Conservation (phyloP, 1,139 yeast species). For the Candida anutae region DNA sequence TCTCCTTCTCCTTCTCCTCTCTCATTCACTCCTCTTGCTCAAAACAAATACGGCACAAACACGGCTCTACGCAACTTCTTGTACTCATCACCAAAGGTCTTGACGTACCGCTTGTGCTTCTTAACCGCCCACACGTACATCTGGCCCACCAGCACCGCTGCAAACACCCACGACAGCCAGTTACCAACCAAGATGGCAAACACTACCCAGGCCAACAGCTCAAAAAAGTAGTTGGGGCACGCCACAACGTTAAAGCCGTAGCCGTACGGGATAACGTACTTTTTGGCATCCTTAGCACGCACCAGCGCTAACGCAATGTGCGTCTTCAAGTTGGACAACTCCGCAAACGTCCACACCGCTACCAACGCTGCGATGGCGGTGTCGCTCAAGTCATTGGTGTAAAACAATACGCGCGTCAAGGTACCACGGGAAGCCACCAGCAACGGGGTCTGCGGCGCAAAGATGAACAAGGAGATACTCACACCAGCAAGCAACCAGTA, state of each 20-base stretch:
- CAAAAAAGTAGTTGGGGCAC: conserved; percentile 88
- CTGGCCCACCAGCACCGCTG: conserved; percentile 63
- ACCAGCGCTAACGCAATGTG: conserved; percentile 57
- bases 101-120: conserved; percentile 59
- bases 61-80: conserved; percentile 62
- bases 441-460: conserved; percentile 48
- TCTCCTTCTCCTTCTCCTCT: no score
- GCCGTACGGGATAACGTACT: conserved; percentile 37
- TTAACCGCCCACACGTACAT: conserved; percentile 77
- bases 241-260: conserved; percentile 41
- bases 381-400: conserved; percentile 19
- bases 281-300: conserved; percentile 39
- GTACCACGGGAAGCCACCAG: conserved; percentile 1
- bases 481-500: conserved; percentile 88
- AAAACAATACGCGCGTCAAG: conserved; percentile 10
- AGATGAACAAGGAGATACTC: conserved; percentile 50
- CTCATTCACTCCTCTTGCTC: no score
- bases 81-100: conserved; percentile 67
- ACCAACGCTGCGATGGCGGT: conserved; percentile 31
- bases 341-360: conserved; percentile 55
- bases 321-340: conserved; percentile 62
- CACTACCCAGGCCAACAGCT: conserved; percentile 64
- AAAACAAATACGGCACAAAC: conserved; percentile 46
- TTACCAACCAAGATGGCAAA: conserved; percentile 69
- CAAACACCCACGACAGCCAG: conserved; percentile 67